These are phyloP conservation scores for Casuarina equisetifolia DNA, from an alignment of 306 rosid genomes.

Conservation along the genomic window DNA sequence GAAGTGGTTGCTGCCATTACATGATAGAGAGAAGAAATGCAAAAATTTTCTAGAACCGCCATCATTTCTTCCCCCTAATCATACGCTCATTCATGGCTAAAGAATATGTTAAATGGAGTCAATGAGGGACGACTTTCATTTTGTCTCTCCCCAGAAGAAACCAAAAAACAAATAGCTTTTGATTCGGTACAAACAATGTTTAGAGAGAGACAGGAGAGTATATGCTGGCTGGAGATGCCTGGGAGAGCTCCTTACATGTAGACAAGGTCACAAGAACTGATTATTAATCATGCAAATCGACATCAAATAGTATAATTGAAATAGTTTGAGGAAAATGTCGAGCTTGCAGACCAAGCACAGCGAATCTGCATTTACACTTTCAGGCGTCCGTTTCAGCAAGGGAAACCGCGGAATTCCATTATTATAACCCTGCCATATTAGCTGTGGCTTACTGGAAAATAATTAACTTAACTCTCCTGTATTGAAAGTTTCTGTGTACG, in stretches of 20 bases:
- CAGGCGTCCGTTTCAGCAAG: constrained; percentile 12
- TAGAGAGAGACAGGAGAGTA: constrained; percentile 27
- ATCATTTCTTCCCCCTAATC: neutral
- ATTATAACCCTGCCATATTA: neutral
- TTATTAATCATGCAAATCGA: constrained; percentile 18
- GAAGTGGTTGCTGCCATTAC: neutral
- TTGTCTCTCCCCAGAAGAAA: constrained; percentile 16
- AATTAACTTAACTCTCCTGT: neutral
- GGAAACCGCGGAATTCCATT: neutral
- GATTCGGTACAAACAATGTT: constrained; percentile 11
- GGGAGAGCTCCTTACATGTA: constrained; percentile 34
- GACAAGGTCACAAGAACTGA: constrained; percentile 49
- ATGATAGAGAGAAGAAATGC: neutral
- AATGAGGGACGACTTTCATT: neutral
- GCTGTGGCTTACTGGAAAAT: neutral
- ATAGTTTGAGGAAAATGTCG: neutral
- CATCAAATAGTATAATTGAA: constrained; percentile 28
- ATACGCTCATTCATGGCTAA: neutral
- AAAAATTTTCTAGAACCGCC: neutral
- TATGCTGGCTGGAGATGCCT: constrained; percentile 61
- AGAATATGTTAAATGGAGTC: neutral
- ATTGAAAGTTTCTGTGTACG: neutral
- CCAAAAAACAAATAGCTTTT: constrained; percentile 15
- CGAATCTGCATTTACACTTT: neutral
- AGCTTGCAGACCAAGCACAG: neutral